Percentiles rank a stretch among this genome's conserved stretches.
These are phyloP conservation scores for Telopea speciosissima DNA, from an alignment of 177 flowering plant genomes.

Conservation along the genomic window DNA sequence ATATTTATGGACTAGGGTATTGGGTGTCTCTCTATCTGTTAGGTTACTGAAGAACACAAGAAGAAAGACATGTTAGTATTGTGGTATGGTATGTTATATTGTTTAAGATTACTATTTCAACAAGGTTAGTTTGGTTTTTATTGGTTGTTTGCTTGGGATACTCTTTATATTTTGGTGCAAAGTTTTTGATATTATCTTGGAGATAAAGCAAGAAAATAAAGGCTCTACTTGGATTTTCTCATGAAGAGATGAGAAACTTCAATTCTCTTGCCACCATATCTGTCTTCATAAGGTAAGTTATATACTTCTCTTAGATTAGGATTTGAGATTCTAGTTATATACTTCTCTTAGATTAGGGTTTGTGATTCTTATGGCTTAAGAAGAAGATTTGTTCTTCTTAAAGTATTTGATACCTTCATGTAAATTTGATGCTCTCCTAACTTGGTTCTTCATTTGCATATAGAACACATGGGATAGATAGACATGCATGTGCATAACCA, in stretches of 20 bases:
- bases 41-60: neutral
- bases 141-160: slow-evolving; percentile 1
- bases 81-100: neutral
- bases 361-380: too few relatives aligned
- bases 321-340: neutral
- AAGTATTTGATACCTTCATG: too few relatives aligned
- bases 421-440: too few relatives aligned
- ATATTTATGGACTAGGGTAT: neutral
- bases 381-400: too few relatives aligned
- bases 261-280: neutral
- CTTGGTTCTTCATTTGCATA: too few relatives aligned
- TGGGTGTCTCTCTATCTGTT: neutral
- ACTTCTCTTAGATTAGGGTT: too few relatives aligned
- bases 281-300: neutral
- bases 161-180: neutral
- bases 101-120: neutral
- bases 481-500: neutral
- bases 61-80: neutral
- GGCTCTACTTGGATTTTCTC: neutral
- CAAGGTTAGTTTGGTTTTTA: neutral
- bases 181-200: neutral
- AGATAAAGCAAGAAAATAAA: neutral
- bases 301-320: slow-evolving; percentile 1
- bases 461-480: too few relatives aligned
- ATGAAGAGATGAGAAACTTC: neutral